Evolutionary conservation across 2,329 filamentous ascomycete genomes (phyloP).

Genomic region (Cladorrhinum sp.): DNA sequence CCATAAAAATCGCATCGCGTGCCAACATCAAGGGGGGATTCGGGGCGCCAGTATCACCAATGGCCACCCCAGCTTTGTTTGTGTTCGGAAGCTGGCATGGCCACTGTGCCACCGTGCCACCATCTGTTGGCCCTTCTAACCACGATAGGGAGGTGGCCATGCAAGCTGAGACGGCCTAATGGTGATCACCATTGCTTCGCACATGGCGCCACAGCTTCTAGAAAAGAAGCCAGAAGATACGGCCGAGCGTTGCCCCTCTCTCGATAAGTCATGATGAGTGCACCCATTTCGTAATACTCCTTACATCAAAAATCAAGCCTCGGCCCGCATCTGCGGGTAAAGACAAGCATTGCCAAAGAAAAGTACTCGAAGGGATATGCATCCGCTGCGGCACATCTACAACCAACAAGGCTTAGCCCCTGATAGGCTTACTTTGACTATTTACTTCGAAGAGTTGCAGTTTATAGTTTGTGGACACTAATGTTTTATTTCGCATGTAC

Average conservation of each 20-base stretch:
- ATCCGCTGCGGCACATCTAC: not conserved
- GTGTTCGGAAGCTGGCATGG: not conserved
- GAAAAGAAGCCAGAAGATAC: conserved; percentile 1
- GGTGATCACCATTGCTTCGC: not conserved
- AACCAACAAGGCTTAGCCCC: not conserved
- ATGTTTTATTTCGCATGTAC: too few species aligned
- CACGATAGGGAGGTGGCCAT: conserved; percentile 8
- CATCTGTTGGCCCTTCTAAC: not conserved
- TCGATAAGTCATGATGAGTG: not conserved
- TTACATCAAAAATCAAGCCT: not conserved
- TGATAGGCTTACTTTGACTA: too few species aligned
- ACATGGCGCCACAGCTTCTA: conserved; percentile 4
- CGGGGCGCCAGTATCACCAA: not conserved
- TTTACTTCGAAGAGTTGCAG: too few species aligned
- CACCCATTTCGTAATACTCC: not conserved
- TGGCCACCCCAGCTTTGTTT: not conserved
- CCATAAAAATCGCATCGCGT: not conserved
- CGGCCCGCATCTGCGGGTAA: too few species aligned
- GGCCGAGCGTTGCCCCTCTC: not conserved
- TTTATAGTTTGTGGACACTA: too few species aligned
- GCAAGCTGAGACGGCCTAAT: not conserved
- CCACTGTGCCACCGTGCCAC: not conserved
- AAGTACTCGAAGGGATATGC: too few species aligned
- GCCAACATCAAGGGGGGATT: not conserved
- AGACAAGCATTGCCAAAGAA: not conserved